Conservation (phyloP, 768 basidiomycete species). For the Mycena rosella region DNA sequence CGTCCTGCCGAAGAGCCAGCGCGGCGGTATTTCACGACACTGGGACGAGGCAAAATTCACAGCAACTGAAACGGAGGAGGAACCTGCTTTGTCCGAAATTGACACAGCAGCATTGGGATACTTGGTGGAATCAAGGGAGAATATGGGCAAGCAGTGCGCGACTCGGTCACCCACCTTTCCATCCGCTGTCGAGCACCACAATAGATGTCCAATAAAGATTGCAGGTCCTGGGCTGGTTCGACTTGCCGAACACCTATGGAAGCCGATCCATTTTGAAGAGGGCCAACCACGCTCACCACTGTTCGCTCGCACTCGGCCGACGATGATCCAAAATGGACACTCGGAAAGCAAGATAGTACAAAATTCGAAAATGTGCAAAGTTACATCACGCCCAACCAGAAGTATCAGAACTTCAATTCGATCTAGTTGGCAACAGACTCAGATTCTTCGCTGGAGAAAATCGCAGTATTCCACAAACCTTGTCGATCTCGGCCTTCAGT, state of each 20-base stretch:
- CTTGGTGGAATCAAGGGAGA: too few relatives aligned
- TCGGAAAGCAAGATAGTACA: constrained; percentile 11
- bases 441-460: constrained; percentile 1
- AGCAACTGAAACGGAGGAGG: too few relatives aligned
- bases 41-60: too few relatives aligned
- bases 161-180: too few relatives aligned
- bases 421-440: constrained; percentile 12
- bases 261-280: neutral
- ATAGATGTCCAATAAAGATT: too few relatives aligned
- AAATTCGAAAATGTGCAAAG: constrained; percentile 8
- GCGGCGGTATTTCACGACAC: too few relatives aligned
- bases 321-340: neutral
- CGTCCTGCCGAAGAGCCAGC: too few relatives aligned
- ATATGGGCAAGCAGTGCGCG: too few relatives aligned
- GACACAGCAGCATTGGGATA: too few relatives aligned
- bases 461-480: constrained; percentile 7
- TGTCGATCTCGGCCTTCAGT: constrained; percentile 14
- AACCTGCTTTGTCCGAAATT: too few relatives aligned
- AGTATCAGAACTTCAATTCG: constrained; percentile 17
- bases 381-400: constrained; percentile 8
- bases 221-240: neutral
- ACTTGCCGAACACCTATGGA: neutral
- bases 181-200: too few relatives aligned
- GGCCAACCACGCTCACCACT: constrained; percentile 8
- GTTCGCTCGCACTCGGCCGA: neutral